Conservation (phyloP, 768 basidiomycete genomes). For the Trametes gibbosa region DNA sequence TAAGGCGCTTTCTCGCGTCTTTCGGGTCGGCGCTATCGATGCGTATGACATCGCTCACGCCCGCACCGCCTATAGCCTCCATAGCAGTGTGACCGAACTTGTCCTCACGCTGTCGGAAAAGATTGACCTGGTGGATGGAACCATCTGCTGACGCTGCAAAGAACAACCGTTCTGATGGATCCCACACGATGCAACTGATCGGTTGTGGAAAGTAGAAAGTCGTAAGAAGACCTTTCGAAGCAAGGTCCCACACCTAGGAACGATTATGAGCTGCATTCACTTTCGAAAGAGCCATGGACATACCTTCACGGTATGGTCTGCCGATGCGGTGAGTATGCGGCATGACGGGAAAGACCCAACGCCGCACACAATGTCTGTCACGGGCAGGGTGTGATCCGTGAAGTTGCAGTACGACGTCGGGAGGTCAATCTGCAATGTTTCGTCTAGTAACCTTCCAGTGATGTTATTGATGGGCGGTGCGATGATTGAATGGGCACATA, state of each 20-base stretch:
- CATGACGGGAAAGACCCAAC: slow-evolving; percentile 75
- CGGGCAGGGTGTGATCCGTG: slow-evolving; percentile 88
- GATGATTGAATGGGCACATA: slow-evolving; percentile 36
- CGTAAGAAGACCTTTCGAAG: slow-evolving; percentile 70
- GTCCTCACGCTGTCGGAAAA: slow-evolving; percentile 63
- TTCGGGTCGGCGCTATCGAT: slow-evolving; percentile 53
- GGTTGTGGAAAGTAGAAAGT: slow-evolving; percentile 87
- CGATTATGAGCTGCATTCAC: background rate
- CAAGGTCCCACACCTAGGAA: slow-evolving; percentile 74
- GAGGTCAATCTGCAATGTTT: slow-evolving; percentile 70
- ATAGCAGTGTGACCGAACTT: slow-evolving; percentile 49
- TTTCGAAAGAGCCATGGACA: slow-evolving; percentile 2
- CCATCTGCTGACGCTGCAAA: slow-evolving; percentile 81
- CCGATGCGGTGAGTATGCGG: slow-evolving; percentile 74
- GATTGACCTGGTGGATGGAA: slow-evolving; percentile 73
- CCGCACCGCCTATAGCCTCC: slow-evolving; percentile 76
- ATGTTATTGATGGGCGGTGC: slow-evolving; percentile 2
- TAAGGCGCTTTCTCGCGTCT: slow-evolving; percentile 54
- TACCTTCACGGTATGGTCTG: slow-evolving; percentile 93
- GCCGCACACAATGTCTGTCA: slow-evolving; percentile 80
- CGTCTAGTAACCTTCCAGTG: slow-evolving; percentile 63
- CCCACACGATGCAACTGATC: slow-evolving; percentile 69
- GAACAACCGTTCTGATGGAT: slow-evolving; percentile 83
- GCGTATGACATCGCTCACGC: slow-evolving; percentile 65
- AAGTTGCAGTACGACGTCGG: slow-evolving; percentile 76